Conservation (phyloP, 306 rosid species). For the Ceratonia siliqua region DNA sequence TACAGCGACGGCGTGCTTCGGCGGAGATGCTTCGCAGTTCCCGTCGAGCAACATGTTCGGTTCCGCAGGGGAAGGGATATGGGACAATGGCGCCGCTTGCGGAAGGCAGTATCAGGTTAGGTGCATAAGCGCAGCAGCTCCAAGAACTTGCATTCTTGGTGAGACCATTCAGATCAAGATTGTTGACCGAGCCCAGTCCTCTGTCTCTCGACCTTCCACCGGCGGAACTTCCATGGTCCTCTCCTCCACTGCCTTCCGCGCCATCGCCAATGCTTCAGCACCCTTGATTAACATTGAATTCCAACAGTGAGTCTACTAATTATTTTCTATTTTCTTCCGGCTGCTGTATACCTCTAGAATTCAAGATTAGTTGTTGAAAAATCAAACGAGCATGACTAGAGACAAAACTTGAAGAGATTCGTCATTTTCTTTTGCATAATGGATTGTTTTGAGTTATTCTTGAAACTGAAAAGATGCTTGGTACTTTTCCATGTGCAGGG, state of each 20-base stretch:
- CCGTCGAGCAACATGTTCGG: slow-evolving; percentile 68
- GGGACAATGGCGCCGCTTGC: slow-evolving; percentile 95
- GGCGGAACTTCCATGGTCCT: slow-evolving; percentile 53
- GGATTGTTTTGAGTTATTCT: not conserved
- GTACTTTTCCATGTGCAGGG: slow-evolving; percentile 25
- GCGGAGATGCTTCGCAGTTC: slow-evolving; percentile 43
- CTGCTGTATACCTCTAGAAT: no score
- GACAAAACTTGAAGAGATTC: no score
- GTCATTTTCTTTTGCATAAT: no score
- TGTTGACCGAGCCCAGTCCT: slow-evolving; percentile 59
- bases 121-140: slow-evolving; percentile 62
- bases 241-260: slow-evolving; percentile 56
- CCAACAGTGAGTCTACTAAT: slow-evolving; percentile 50
- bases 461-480: not conserved
- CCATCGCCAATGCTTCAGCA: slow-evolving; percentile 53
- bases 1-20: slow-evolving; percentile 66
- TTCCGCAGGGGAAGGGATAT: slow-evolving; percentile 77
- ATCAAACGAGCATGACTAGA: no score
- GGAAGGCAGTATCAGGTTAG: slow-evolving; percentile 71
- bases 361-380: slow-evolving; percentile 33
- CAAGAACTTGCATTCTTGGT: slow-evolving; percentile 53
- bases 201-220: slow-evolving; percentile 48
- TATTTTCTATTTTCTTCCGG: not conserved
- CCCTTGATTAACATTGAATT: slow-evolving; percentile 61
- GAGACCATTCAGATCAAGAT: slow-evolving; percentile 59